phyloP scores from a whole-genome alignment of 768 basidiomycete species.

The Russula sp. region DNA sequence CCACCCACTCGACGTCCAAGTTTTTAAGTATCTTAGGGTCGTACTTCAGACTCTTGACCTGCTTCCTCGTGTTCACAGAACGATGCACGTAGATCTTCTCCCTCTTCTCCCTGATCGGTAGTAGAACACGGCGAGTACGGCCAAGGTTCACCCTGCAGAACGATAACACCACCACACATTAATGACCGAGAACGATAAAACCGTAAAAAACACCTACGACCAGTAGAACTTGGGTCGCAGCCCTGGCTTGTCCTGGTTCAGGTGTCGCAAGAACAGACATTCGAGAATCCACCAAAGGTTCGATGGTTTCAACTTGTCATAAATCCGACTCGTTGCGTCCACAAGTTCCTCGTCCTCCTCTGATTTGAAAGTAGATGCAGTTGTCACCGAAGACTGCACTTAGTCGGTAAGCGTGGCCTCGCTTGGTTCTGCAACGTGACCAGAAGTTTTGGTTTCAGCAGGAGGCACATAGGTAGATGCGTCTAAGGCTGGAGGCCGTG shows the following conservation, averaged over 20 bases:
- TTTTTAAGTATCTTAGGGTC: too few relatives aligned
- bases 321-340: slow-evolving; percentile 45
- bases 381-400: slow-evolving; percentile 14
- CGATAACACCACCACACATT: background rate
- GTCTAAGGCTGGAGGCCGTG: slow-evolving; percentile 19
- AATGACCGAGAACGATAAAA: background rate
- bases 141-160: slow-evolving; percentile 2
- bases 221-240: too few relatives aligned
- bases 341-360: slow-evolving; percentile 58
- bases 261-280: slow-evolving; percentile 22
- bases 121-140: background rate
- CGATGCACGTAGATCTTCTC: slow-evolving; percentile 4
- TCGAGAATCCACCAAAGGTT: slow-evolving; percentile 64
- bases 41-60: slow-evolving; percentile 21
- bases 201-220: background rate
- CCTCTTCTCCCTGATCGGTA: background rate
- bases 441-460: background rate
- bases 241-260: too few relatives aligned
- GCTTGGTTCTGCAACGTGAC: slow-evolving; percentile 2
- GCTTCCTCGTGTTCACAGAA: slow-evolving; percentile 7
- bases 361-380: slow-evolving; percentile 26
- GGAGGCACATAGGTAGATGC: background rate
- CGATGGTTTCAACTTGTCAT: slow-evolving; percentile 49
- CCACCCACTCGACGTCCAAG: slow-evolving; percentile 22
- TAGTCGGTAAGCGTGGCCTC: slow-evolving; percentile 20